Evolutionary conservation across 1,139 yeast genomes (phyloP).

Genomic region (Saccharomyces hybrid): DNA sequence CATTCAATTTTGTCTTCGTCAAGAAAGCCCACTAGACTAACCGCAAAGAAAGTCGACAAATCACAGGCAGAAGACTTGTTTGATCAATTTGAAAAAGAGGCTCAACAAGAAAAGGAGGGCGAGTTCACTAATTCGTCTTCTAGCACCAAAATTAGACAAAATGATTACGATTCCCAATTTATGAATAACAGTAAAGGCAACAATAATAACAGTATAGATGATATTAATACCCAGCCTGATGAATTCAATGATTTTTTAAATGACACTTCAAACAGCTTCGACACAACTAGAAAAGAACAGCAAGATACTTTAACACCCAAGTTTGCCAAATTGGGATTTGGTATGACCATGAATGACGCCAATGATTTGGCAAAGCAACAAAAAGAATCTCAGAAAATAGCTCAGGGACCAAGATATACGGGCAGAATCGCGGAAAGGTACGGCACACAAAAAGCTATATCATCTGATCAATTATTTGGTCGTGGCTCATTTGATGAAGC

Average conservation of each 20-base stretch:
- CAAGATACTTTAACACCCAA: slow-evolving; percentile 45
- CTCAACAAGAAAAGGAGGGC: slow-evolving; percentile 55
- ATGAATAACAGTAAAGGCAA: slow-evolving; percentile 3
- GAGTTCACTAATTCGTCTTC: slow-evolving; percentile 9
- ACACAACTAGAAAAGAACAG: not conserved
- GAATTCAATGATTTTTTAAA: slow-evolving; percentile 9
- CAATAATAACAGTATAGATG: slow-evolving; percentile 3
- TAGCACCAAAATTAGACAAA: not conserved
- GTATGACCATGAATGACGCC: slow-evolving; percentile 60
- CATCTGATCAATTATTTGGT: slow-evolving; percentile 91
- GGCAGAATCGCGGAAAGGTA: slow-evolving; percentile 70
- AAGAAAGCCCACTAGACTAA: slow-evolving; percentile 46
- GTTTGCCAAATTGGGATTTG: slow-evolving; percentile 76
- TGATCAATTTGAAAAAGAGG: slow-evolving; percentile 84
- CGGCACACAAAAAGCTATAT: slow-evolving; percentile 87
- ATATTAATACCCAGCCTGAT: slow-evolving; percentile 9
- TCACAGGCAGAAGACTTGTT: slow-evolving; percentile 65
- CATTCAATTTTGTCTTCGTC: slow-evolving; percentile 31
- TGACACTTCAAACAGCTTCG: slow-evolving; percentile 1
- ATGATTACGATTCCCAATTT: slow-evolving; percentile 2
- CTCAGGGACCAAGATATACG: slow-evolving; percentile 43
- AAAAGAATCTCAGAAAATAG: slow-evolving; percentile 37
- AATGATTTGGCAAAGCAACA: slow-evolving; percentile 33
- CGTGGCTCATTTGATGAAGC: slow-evolving; percentile 76
- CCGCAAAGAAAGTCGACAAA: slow-evolving; percentile 40